Conservation (phyloP, 1,284 basidiomycete genomes). For the Puccinia polysora region DNA sequence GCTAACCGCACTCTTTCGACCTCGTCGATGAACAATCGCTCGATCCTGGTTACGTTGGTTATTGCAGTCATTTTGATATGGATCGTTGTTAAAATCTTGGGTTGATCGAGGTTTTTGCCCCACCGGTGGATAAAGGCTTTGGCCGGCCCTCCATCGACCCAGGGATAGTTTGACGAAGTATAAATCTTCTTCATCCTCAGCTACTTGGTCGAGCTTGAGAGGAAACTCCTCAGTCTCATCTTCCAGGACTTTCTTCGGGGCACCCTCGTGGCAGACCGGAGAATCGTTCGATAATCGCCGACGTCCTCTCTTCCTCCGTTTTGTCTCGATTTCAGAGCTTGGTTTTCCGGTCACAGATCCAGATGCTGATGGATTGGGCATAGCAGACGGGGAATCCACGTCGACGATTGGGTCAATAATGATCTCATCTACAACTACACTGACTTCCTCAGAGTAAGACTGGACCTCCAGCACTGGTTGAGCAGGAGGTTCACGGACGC, state of each 20-base stretch:
- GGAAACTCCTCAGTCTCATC: constrained; percentile 45
- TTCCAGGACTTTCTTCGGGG: background rate
- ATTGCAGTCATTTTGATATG: constrained; percentile 45
- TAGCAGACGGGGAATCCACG: background rate
- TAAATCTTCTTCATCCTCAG: constrained; percentile 84
- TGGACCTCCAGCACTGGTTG: constrained; percentile 18
- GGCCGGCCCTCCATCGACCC: constrained; percentile 52
- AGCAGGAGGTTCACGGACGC: constrained; percentile 42
- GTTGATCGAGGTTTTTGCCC: constrained; percentile 45
- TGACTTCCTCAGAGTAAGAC: constrained; percentile 6
- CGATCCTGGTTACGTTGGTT: constrained; percentile 14
- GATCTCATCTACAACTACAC: constrained; percentile 19
- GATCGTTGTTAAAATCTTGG: background rate
- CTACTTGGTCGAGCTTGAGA: constrained; percentile 56
- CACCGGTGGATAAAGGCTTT: constrained; percentile 47
- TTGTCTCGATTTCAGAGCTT: background rate
- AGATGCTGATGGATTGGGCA: background rate
- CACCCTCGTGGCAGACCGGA: background rate
- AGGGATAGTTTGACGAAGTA: constrained; percentile 73
- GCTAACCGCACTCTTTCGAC: background rate
- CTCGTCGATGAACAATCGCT: constrained; percentile 4
- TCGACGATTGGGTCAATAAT: background rate
- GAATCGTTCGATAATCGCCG: background rate
- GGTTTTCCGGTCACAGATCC: too few relatives aligned
- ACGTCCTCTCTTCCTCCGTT: constrained; percentile 10